Conservation (phyloP, 495 filamentous ascomycete species). For the Aspergillus funiculosus region DNA sequence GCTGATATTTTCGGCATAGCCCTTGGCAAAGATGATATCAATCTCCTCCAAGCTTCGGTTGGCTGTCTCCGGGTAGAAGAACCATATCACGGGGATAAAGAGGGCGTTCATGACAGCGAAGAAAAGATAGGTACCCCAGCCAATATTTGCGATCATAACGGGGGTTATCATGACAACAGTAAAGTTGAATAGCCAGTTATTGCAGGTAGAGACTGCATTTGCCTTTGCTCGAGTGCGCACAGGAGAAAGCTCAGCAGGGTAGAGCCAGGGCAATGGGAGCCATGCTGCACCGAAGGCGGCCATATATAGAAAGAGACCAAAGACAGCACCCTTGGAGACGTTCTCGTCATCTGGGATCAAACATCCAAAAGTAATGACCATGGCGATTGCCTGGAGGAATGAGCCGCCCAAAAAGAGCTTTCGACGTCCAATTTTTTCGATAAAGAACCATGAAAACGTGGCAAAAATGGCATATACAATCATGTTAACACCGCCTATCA, state of each 20-base stretch:
- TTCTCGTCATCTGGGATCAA: constrained; percentile 52
- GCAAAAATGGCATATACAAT: constrained; percentile 73
- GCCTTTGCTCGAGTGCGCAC: constrained; percentile 69
- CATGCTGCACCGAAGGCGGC: constrained; percentile 70
- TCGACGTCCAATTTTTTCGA: constrained; percentile 69
- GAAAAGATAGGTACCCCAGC: constrained; percentile 76
- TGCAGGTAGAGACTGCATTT: constrained; percentile 69
- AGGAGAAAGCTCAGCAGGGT: constrained; percentile 67
- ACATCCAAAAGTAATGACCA: constrained; percentile 71
- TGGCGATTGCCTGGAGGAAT: constrained; percentile 60
- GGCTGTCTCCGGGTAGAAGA: constrained; percentile 73
- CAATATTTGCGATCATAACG: constrained; percentile 59
- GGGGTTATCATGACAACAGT: constrained; percentile 77
- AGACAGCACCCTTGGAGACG: constrained; percentile 63
- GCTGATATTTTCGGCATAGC: constrained; percentile 64
- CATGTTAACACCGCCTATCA: constrained; percentile 81
- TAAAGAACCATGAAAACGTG: constrained; percentile 79
- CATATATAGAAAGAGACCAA: constrained; percentile 77
- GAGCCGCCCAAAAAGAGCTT: constrained; percentile 72
- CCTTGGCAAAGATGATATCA: constrained; percentile 77
- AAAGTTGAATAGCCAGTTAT: constrained; percentile 81
- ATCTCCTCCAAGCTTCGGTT: constrained; percentile 70
- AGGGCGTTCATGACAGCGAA: constrained; percentile 64
- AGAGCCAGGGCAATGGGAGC: constrained; percentile 53
- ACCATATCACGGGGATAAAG: constrained; percentile 69